Evolutionary conservation across 192 early-diverging fungal species (phyloP).

Genomic region (Paraglomus occultum): DNA sequence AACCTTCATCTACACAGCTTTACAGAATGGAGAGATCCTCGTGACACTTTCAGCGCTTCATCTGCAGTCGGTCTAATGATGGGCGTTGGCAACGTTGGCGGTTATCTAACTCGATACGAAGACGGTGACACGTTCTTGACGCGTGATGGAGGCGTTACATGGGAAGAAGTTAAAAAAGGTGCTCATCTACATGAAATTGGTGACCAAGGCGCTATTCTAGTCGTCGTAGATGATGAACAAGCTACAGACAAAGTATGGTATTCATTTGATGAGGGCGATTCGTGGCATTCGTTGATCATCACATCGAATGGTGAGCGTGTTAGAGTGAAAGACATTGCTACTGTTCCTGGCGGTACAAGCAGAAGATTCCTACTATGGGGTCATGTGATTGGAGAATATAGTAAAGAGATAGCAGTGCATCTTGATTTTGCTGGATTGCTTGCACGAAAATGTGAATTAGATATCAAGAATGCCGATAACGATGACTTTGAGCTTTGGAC

Average conservation of each 20-base stretch:
- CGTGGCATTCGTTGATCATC: constrained; percentile 59
- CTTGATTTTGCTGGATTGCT: constrained; percentile 51
- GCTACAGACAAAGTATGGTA: constrained; percentile 59
- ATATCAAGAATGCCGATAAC: constrained; percentile 40
- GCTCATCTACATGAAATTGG: constrained; percentile 93
- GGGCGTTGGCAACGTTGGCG: constrained; percentile 92
- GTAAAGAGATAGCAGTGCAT: constrained; percentile 44
- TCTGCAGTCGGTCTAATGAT: constrained; percentile 86
- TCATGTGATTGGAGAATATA: constrained; percentile 35
- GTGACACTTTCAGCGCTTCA: constrained; percentile 76
- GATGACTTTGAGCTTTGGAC: constrained; percentile 74
- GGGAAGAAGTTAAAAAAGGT: constrained; percentile 79
- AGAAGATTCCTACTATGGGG: constrained; percentile 83
- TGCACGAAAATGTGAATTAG: constrained; percentile 37
- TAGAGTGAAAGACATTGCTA: constrained; percentile 61
- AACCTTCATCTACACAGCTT: constrained; percentile 84
- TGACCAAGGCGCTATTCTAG: constrained; percentile 84
- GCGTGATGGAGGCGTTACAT: constrained; percentile 81
- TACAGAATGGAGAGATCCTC: constrained; percentile 73
- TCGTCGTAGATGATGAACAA: constrained; percentile 79
- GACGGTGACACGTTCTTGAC: constrained; percentile 86
- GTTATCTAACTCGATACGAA: constrained; percentile 55
- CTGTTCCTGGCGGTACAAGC: constrained; percentile 72
- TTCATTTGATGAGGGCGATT: constrained; percentile 65
- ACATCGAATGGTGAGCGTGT: constrained; percentile 40